Percentiles rank a stretch among this genome's conserved stretches.
Conservation (phyloP, 305 asterid species). For the Vinca major region DNA sequence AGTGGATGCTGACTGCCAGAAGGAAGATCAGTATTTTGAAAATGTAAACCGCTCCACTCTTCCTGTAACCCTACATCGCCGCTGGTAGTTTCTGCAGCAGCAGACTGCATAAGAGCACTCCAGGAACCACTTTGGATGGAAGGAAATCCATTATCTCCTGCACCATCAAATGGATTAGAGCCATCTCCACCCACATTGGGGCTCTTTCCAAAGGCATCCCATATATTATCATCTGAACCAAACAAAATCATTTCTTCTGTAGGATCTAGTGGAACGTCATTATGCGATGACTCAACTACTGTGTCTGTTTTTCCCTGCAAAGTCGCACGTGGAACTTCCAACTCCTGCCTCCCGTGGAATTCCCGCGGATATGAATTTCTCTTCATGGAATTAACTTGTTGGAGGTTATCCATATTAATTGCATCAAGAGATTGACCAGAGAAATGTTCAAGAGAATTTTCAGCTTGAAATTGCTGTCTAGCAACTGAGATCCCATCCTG, state of each 20-base stretch:
- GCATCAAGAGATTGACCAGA: conserved; percentile 29
- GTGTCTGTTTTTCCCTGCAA: conserved; percentile 30
- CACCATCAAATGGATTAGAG: conserved; percentile 39
- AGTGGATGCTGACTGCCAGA: conserved; percentile 34
- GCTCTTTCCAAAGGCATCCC: conserved; percentile 68
- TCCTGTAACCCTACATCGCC: conserved; percentile 48
- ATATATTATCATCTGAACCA: conserved; percentile 84
- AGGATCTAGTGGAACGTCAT: conserved; percentile 71
- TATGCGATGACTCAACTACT: conserved; percentile 32
- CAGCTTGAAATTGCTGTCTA: conserved; percentile 47
- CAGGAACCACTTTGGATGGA: conserved; percentile 76
- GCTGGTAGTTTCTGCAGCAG: conserved; percentile 74
- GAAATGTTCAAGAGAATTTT: conserved; percentile 35
- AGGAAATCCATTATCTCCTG: conserved; percentile 41
- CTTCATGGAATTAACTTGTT: conserved; percentile 40
- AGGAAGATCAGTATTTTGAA: conserved; percentile 37
- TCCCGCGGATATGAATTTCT: conserved; percentile 34
- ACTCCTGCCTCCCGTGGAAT: conserved; percentile 33
- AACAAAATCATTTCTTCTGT: conserved; percentile 78
- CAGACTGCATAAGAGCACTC: conserved; percentile 95
- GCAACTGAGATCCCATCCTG: conserved; percentile 39
- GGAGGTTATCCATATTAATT: conserved; percentile 33
- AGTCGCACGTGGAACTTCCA: conserved; percentile 31
- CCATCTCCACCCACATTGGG: conserved; percentile 24
- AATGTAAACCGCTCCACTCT: conserved; percentile 58